Conservation (phyloP, 139 green algal species). For the Picochlorum costavermella region DNA sequence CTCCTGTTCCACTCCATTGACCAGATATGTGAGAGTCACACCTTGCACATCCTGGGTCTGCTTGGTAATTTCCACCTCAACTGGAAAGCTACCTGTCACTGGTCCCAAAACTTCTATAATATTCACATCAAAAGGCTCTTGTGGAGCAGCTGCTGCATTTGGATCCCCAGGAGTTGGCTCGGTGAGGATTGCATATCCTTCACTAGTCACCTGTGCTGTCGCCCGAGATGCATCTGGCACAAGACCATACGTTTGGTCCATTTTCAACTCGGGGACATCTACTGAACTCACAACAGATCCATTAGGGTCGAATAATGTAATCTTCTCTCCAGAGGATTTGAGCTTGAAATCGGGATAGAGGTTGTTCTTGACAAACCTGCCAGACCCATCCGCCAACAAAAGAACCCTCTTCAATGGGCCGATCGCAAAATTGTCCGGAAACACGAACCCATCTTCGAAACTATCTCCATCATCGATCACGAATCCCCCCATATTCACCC, state of each 20-base stretch:
- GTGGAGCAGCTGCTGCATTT: background rate
- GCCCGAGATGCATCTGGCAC: too few relatives aligned
- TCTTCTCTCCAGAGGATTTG: slow-evolving; percentile 13
- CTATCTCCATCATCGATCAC: background rate
- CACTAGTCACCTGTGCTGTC: background rate
- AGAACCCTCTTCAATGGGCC: background rate
- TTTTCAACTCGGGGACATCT: slow-evolving; percentile 17
- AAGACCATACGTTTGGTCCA: background rate
- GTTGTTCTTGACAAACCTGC: background rate
- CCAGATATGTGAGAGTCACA: background rate
- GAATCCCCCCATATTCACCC: slow-evolving; percentile 19
- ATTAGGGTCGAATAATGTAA: slow-evolving; percentile 16
- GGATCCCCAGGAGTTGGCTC: background rate
- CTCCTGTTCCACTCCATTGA: background rate
- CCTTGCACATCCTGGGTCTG: background rate
- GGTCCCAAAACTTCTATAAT: too few relatives aligned
- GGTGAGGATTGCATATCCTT: background rate
- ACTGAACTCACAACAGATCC: slow-evolving; percentile 13
- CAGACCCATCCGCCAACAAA: background rate
- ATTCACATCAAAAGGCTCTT: background rate
- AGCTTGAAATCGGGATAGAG: slow-evolving; percentile 18
- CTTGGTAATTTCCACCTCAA: background rate
- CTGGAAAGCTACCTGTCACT: background rate
- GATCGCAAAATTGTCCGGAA: slow-evolving; percentile 12
- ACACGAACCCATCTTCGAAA: slow-evolving; percentile 4